A percentile compares a stretch with the other conserved stretches of the same genome.
Evolutionary conservation across 2,329 filamentous ascomycete species (phyloP).

Genomic region (Furcasterigmium sp.): DNA sequence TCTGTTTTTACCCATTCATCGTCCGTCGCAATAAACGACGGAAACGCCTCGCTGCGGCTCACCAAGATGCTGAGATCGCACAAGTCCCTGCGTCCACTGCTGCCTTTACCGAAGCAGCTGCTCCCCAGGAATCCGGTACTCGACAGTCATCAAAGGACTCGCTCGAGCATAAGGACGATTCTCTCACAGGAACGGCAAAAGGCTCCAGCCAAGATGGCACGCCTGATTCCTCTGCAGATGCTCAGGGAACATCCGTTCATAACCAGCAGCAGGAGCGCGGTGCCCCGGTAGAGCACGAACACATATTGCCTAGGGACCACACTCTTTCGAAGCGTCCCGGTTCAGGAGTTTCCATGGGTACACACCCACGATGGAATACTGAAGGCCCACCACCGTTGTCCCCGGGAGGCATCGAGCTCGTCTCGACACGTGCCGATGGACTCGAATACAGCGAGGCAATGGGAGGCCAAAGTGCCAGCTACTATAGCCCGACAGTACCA

Average conservation of each 20-base stretch:
- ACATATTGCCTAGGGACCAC: constrained; percentile 1
- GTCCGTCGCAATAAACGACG: constrained; percentile 24
- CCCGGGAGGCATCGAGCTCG: constrained; percentile 9
- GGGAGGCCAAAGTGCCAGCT: constrained; percentile 26
- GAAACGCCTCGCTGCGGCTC: constrained; percentile 14
- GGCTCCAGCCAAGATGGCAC: constrained; percentile 16
- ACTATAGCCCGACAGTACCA: constrained; percentile 34
- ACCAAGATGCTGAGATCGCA: constrained; percentile 23
- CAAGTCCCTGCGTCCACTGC: neutral
- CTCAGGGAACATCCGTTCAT: constrained; percentile 12
- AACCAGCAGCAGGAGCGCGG: constrained; percentile 17
- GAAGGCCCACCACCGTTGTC: constrained; percentile 9
- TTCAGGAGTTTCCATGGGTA: constrained; percentile 9
- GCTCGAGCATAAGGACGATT: constrained; percentile 21
- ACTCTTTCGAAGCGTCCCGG: constrained; percentile 7
- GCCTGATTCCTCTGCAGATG: neutral
- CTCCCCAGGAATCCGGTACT: constrained; percentile 6
- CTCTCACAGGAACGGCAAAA: constrained; percentile 18
- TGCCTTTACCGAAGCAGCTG: neutral
- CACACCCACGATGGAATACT: constrained; percentile 10
- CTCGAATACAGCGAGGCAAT: constrained; percentile 12
- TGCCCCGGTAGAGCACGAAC: constrained; percentile 7
- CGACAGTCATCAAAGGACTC: constrained; percentile 32
- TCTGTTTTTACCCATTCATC: constrained; percentile 34
- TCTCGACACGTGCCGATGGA: constrained; percentile 11